A percentile compares a stretch with the other conserved stretches of the same genome.
These are phyloP conservation scores for Ambrosia artemisiifolia DNA, from an alignment of 129 eudicot genomes.

Conservation along the genomic window DNA sequence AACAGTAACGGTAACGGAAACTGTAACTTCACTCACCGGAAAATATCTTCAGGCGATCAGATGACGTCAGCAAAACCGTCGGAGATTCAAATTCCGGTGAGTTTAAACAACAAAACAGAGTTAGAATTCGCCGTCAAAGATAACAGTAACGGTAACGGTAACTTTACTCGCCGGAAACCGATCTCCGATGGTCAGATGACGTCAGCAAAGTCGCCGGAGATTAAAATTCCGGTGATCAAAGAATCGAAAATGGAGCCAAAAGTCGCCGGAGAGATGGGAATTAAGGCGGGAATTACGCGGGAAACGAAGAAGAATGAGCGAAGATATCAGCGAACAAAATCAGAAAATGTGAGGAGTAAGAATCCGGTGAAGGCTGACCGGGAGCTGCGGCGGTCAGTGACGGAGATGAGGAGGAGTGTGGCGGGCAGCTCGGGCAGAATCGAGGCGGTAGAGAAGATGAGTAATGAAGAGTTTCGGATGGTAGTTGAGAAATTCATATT, in stretches of 20 bases:
- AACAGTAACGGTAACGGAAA: too few species aligned
- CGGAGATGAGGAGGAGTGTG: conserved; percentile 31
- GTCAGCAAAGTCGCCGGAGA: conserved; percentile 13
- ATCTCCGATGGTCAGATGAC: background rate
- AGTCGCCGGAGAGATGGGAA: conserved; percentile 33
- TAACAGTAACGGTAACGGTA: background rate
- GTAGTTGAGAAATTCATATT: conserved; percentile 38
- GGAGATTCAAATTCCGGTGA: too few species aligned
- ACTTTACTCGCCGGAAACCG: background rate
- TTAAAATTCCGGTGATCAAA: conserved; percentile 18
- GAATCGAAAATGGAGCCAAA: conserved; percentile 21
- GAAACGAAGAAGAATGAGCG: conserved; percentile 54
- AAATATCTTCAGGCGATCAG: too few species aligned
- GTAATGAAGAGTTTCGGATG: conserved; percentile 42
- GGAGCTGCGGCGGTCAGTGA: conserved; percentile 63
- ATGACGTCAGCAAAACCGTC: too few species aligned
- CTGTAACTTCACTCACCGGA: too few species aligned
- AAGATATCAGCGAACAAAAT: conserved; percentile 54
- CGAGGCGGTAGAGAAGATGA: conserved; percentile 35
- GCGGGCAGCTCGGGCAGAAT: background rate
- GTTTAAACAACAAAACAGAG: too few species aligned
- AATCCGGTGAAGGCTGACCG: conserved; percentile 27
- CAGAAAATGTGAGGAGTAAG: conserved; percentile 46
- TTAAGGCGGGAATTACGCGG: conserved; percentile 40
- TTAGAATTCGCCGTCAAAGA: too few species aligned